A percentile compares a stretch with the other conserved stretches of the same genome.
phyloP scores from a whole-genome alignment of 176 grass and related monocot genomes.

The Otatea glauca region DNA sequence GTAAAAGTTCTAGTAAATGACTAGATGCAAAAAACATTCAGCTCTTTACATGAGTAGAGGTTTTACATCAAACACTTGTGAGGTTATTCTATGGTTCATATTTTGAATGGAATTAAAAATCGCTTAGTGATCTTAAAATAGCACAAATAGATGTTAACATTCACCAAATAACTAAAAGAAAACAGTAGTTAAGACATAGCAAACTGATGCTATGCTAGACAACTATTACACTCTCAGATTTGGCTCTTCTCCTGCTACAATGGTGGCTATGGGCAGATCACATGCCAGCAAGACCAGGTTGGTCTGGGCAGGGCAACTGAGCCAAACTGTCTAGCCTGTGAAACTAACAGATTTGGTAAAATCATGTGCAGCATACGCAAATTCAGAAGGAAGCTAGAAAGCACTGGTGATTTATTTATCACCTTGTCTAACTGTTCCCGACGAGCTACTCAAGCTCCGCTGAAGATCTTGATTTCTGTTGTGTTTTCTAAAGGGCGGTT shows the following conservation, averaged over 20 bases:
- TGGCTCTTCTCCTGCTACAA: slow-evolving; percentile 12
- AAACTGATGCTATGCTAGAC: slow-evolving; percentile 26
- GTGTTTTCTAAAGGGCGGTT: too few species aligned
- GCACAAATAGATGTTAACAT: background rate
- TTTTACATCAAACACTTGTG: slow-evolving; percentile 8
- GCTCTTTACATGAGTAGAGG: slow-evolving; percentile 6
- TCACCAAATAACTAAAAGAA: background rate
- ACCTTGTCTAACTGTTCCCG: too few species aligned
- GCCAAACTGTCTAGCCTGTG: slow-evolving; percentile 1
- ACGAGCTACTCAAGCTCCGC: too few species aligned
- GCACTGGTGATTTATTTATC: slow-evolving; percentile 7
- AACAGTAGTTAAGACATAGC: slow-evolving; percentile 20
- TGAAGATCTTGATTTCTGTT: too few species aligned
- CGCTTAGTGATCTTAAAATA: slow-evolving; percentile 3
- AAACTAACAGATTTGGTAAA: slow-evolving; percentile 13
- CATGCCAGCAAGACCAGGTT: slow-evolving; percentile 7
- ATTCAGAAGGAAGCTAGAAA: slow-evolving; percentile 14
- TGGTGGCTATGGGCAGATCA: slow-evolving; percentile 19
- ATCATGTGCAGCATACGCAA: slow-evolving; percentile 34
- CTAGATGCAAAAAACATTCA: background rate
- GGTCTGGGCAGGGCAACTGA: background rate
- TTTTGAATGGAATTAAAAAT: background rate
- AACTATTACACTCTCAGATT: slow-evolving; percentile 12
- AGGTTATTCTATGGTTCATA: slow-evolving; percentile 22
- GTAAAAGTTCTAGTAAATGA: background rate